Evolutionary conservation across 257 asterid species (phyloP).

Genomic region (Jacaranda mimosifolia): DNA sequence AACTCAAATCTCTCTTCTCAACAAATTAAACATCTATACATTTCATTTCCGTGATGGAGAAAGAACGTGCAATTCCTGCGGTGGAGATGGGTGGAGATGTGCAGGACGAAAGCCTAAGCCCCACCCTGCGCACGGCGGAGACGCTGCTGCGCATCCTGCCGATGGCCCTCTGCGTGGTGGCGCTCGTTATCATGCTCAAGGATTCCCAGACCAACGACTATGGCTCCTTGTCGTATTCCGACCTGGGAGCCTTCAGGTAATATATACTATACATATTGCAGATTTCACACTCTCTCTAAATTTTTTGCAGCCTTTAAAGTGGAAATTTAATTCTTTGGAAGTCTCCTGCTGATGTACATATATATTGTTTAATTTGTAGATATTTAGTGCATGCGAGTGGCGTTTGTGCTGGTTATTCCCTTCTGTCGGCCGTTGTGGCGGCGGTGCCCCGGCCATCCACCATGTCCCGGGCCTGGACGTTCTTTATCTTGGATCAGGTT

Average conservation of each 20-base stretch:
- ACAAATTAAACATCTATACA: not conserved
- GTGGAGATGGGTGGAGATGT: constrained; percentile 38
- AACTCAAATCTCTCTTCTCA: too few species aligned
- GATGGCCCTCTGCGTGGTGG: constrained; percentile 70
- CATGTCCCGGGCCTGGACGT: constrained; percentile 81
- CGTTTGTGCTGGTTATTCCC: constrained; percentile 92
- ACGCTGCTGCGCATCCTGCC: constrained; percentile 80
- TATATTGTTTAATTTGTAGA: constrained; percentile 41
- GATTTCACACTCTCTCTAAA: too few species aligned
- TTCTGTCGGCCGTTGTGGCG: constrained; percentile 77
- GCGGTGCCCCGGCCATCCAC: constrained; percentile 79
- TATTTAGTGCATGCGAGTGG: constrained; percentile 92
- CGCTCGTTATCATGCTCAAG: constrained; percentile 88
- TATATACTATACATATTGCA: not conserved
- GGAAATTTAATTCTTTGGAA: not conserved
- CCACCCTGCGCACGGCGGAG: constrained; percentile 79
- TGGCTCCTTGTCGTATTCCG: constrained; percentile 80
- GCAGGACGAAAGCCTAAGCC: constrained; percentile 53
- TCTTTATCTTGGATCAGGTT: constrained; percentile 92
- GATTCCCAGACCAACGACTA: constrained; percentile 73
- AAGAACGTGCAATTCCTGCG: constrained; percentile 25
- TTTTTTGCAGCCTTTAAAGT: not conserved
- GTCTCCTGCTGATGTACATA: not conserved
- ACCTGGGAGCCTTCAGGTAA: constrained; percentile 83
- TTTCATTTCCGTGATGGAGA: constrained; percentile 37